A percentile compares a stretch with the other conserved stretches of the same genome.
Evolutionary conservation across 2,329 filamentous ascomycete species (phyloP).

Genomic region (Phaeosphaeria sp.): DNA sequence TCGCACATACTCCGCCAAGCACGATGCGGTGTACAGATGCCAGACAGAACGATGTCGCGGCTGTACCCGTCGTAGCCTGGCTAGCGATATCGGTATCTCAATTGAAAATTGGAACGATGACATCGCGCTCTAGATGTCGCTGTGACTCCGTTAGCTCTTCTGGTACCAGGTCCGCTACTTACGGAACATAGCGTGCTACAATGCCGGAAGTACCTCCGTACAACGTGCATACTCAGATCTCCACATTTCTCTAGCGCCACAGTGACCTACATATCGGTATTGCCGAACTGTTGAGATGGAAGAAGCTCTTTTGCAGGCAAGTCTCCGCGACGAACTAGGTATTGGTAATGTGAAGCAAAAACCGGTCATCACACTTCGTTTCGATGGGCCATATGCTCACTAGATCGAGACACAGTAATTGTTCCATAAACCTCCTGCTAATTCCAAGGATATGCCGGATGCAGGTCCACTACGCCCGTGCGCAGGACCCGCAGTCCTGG

Average conservation of each 20-base stretch:
- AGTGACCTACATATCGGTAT: constrained; percentile 3
- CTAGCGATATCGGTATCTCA: constrained; percentile 5
- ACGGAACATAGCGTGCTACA: neutral
- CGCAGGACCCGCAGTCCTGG: constrained; percentile 14
- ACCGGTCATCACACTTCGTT: neutral
- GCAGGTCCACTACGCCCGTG: constrained; percentile 25
- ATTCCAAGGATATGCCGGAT: constrained; percentile 15
- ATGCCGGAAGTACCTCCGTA: constrained; percentile 2
- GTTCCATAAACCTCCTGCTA: neutral
- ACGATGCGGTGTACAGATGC: constrained; percentile 3
- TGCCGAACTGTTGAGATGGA: neutral
- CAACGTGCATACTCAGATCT: neutral
- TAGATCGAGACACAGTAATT: neutral
- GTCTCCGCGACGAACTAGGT: constrained; percentile 1
- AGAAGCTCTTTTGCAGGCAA: neutral
- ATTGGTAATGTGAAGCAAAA: neutral
- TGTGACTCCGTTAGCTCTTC: neutral
- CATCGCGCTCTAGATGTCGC: neutral
- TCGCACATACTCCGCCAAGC: neutral
- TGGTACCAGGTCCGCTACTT: neutral
- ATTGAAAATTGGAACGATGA: neutral
- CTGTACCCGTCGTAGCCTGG: constrained; percentile 7
- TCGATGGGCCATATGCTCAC: neutral
- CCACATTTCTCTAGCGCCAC: neutral
- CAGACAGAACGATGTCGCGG: constrained; percentile 5